Conservation (phyloP, 371 early-diverging fungal species). For the Cokeromyces recurvatus region DNA sequence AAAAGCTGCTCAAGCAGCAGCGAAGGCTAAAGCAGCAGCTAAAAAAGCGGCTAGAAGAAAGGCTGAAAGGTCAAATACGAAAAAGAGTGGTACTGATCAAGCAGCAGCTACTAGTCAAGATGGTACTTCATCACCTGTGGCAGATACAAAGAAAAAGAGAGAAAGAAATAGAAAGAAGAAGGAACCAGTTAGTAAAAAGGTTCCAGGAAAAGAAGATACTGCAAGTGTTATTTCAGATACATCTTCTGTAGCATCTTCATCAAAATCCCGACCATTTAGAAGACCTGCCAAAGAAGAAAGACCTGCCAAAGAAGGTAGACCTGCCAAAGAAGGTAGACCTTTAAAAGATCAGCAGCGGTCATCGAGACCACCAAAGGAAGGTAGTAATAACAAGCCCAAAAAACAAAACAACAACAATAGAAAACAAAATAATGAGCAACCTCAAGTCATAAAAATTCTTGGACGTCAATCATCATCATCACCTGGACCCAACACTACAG, state of each 20-base stretch:
- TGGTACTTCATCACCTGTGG: too few relatives aligned
- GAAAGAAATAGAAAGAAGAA: constrained; percentile 18
- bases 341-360: too few relatives aligned
- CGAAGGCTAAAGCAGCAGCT: constrained; percentile 48
- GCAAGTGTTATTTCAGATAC: background rate
- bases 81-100: background rate
- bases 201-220: background rate
- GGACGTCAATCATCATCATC: constrained; percentile 16
- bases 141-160: constrained; percentile 15
- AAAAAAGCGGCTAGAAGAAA: constrained; percentile 33
- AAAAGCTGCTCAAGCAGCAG: constrained; percentile 58
- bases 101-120: background rate
- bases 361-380: constrained; percentile 9
- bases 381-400: constrained; percentile 8
- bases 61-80: constrained; percentile 22
- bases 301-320: too few relatives aligned
- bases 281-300: constrained; percentile 5
- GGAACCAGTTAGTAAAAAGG: constrained; percentile 4
- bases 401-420: constrained; percentile 5
- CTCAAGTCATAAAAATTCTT: constrained; percentile 27
- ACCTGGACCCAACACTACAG: too few relatives aligned
- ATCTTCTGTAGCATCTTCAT: too few relatives aligned
- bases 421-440: constrained; percentile 10
- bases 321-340: too few relatives aligned
- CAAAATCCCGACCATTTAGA: background rate